Base-by-base conservation (phyloP, 1,139 yeast genomes). In the Yamadazyma epiphylla region DNA sequence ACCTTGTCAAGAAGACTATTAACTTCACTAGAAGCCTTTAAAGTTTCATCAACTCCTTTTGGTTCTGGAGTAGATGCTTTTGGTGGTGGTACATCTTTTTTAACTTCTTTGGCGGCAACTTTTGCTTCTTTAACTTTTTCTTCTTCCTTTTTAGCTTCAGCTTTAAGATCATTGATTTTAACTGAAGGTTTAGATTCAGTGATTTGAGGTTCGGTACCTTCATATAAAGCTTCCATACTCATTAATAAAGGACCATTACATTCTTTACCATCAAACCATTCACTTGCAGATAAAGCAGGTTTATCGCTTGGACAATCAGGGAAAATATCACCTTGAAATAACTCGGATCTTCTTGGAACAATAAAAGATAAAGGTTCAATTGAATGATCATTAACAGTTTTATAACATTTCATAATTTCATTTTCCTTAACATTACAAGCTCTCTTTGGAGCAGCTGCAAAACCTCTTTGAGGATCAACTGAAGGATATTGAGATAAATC, bases 381-480 rank as follows among this genome's bases (percentile, higher is more conserved):
- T 24, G 76, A 59, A 32, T 74, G 72, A 55, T 89, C 97, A 42
- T 81, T 81, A 22, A 87, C 87, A 10, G 95, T 80, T 64, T 91
- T 91, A 65, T 70, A 91, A 27, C 84, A 75, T 48, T 76, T 78
- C 37, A 84, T 70, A 25, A 91, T 79, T 59, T 91, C 98, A 53
- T 87, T 89, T 29, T 85, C 94, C 40, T 76, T 76, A 22, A 87
- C 76, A 46, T 80, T 80, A 13, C 89, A 89, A 5, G 77, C 67
- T 41, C 84, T 70, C 55, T 88, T 88, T 31, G 98, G 97, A 14
- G 91, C 75, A 27, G 82, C 75, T 0, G 96, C 94, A 53, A 89
- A 80, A 2, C 99, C 99, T 58, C 98, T 81, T 67, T 91, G 98
- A 3, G 98, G 94, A 29, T 87, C 95, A 5, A 79, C 75, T 2